Percentiles rank a stretch among this genome's conserved stretches.
Evolutionary conservation across 352 stramenopile genomes (phyloP).

Genomic region (Pythium pectinolyticum): DNA sequence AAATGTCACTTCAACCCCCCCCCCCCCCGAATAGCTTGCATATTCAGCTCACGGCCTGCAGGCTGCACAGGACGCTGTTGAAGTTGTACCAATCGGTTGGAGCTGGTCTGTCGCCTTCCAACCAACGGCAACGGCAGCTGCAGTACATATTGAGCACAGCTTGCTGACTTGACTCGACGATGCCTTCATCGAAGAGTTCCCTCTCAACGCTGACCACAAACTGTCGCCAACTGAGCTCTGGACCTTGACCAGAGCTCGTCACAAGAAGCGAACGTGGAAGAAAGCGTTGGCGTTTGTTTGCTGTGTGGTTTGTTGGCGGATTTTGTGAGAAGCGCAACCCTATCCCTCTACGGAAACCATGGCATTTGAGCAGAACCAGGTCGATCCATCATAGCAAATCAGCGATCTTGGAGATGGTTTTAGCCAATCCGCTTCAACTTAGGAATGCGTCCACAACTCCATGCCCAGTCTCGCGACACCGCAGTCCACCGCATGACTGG

Average conservation of each 20-base stretch:
- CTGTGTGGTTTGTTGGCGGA: background rate
- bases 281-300: background rate
- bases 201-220: conserved; percentile 23
- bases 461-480: conserved; percentile 1
- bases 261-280: conserved; percentile 8
- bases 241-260: conserved; percentile 16
- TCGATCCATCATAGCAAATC: conserved; percentile 3
- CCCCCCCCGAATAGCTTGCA: too few relatives aligned
- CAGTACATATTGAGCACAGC: too few relatives aligned
- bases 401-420: background rate
- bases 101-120: background rate
- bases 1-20: too few relatives aligned
- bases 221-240: too few relatives aligned
- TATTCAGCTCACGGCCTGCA: too few relatives aligned
- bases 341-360: too few relatives aligned
- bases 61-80: too few relatives aligned
- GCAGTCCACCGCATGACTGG: background rate
- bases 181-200: background rate
- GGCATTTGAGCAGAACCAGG: too few relatives aligned
- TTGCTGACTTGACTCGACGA: too few relatives aligned
- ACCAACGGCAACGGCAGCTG: too few relatives aligned
- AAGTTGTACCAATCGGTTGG: background rate
- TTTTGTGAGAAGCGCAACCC: background rate
- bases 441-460: conserved; percentile 5
- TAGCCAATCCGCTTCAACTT: conserved; percentile 5